These are phyloP conservation scores for Proliferodiscus dingleyae DNA, from an alignment of 2,329 filamentous ascomycete genomes.

Conservation along the genomic window DNA sequence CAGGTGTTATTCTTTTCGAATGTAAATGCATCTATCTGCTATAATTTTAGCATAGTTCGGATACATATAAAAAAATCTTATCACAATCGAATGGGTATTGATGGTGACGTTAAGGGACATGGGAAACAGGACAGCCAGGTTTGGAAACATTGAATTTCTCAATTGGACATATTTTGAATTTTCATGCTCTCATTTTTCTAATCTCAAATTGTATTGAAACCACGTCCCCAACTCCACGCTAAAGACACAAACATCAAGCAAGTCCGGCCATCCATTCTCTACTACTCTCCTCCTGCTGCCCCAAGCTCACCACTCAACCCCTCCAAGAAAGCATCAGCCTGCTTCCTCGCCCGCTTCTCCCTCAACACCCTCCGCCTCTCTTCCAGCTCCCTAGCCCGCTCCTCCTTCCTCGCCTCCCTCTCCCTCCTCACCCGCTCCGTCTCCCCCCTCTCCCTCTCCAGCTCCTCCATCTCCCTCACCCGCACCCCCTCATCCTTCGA, in stretches of 20 bases:
- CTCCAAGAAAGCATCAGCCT: constrained; percentile 69
- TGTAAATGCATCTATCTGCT: background rate
- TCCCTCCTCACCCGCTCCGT: constrained; percentile 46
- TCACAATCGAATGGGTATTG: background rate
- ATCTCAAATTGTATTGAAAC: too few relatives aligned
- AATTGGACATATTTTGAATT: too few relatives aligned
- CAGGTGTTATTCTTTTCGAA: background rate
- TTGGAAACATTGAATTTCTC: too few relatives aligned
- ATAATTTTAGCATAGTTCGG: background rate
- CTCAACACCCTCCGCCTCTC: constrained; percentile 39
- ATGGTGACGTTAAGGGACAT: too few relatives aligned
- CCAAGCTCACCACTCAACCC: constrained; percentile 40
- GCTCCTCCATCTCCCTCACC: constrained; percentile 66
- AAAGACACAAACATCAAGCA: too few relatives aligned
- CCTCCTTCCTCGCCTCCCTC: constrained; percentile 52
- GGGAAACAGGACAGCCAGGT: too few relatives aligned
- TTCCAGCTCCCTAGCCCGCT: constrained; percentile 59
- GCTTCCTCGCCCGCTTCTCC: constrained; percentile 55
- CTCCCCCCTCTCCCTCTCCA: constrained; percentile 66
- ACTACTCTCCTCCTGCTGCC: background rate
- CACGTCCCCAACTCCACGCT: too few relatives aligned
- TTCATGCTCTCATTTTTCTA: too few relatives aligned
- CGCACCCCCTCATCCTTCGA: constrained; percentile 66
- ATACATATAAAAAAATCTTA: background rate
- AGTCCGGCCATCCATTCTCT: background rate